Evolutionary conservation across 169 alveolate species (phyloP).

Genomic region (Cryptosporidium canis): DNA sequence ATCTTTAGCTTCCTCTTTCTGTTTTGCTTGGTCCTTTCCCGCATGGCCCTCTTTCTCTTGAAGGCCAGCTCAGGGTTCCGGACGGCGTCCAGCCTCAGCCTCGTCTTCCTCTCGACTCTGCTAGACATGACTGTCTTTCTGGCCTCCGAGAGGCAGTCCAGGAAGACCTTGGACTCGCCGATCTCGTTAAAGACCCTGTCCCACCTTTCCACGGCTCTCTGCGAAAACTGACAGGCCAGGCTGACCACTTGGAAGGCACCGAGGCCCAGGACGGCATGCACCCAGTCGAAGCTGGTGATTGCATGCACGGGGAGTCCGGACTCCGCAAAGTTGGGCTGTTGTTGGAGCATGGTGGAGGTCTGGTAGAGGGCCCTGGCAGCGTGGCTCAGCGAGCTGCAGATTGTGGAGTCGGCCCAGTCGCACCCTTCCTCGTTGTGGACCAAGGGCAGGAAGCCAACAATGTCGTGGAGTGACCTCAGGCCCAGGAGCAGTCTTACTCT

Average conservation of each 20-base stretch:
- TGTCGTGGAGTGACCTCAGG: constrained; percentile 13
- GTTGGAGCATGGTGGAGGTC: constrained; percentile 32
- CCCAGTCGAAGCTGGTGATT: constrained; percentile 29
- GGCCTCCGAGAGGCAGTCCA: constrained; percentile 21
- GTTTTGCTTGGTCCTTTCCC: not conserved
- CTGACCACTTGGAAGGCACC: not conserved
- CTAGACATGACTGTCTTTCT: constrained; percentile 8
- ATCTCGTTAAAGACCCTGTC: constrained; percentile 21
- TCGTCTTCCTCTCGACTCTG: constrained; percentile 49
- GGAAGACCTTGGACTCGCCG: not conserved
- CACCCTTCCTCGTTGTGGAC: not conserved
- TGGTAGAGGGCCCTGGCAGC: constrained; percentile 28
- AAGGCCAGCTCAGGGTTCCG: constrained; percentile 42
- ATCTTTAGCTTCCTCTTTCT: not conserved
- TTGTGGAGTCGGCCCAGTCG: not conserved
- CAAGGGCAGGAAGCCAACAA: not conserved
- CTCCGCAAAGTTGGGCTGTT: not conserved
- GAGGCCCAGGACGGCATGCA: not conserved
- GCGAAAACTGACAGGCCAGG: constrained; percentile 20
- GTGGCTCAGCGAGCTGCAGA: not conserved
- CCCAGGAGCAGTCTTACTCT: constrained; percentile 17
- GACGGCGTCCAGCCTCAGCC: not conserved
- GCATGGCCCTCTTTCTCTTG: constrained; percentile 14
- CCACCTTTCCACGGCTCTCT: constrained; percentile 53
- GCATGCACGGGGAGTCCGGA: not conserved